Percentiles rank a stretch among this genome's conserved stretches.
Conservation (phyloP, 2,329 filamentous ascomycete species). For the Pseudogymnoascus sp. region DNA sequence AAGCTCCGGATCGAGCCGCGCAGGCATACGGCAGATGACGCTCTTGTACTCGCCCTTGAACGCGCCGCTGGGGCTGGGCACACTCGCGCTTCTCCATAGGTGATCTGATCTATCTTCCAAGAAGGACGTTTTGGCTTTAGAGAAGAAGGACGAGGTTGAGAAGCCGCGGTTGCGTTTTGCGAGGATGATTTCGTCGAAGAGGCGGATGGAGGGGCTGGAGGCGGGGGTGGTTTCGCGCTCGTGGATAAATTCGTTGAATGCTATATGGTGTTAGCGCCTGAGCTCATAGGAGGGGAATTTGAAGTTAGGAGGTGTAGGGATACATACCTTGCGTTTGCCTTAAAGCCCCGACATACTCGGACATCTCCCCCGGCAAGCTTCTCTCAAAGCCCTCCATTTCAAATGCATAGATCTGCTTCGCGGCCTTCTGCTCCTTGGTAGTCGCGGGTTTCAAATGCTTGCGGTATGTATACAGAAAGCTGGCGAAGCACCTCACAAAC, state of each 20-base stretch:
- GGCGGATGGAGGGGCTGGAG: conserved; percentile 58
- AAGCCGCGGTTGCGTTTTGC: conserved; percentile 64
- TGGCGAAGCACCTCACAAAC: conserved; percentile 59
- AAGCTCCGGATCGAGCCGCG: conserved; percentile 73
- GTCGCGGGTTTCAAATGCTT: conserved; percentile 52
- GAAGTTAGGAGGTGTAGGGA: too few relatives aligned
- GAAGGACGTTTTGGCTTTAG: conserved; percentile 43
- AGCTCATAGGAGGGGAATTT: conserved; percentile 19
- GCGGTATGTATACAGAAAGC: conserved; percentile 58
- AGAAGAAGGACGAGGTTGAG: conserved; percentile 50
- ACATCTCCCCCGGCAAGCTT: conserved; percentile 58
- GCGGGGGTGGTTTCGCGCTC: conserved; percentile 62
- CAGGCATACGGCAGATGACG: conserved; percentile 60
- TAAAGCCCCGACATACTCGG: conserved; percentile 57
- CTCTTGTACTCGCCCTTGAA: conserved; percentile 56
- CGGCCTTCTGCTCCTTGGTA: conserved; percentile 51
- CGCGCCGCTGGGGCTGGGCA: conserved; percentile 52
- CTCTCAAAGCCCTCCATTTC: conserved; percentile 59
- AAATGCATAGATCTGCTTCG: conserved; percentile 54
- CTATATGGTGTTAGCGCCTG: conserved; percentile 40
- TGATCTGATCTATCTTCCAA: conserved; percentile 69
- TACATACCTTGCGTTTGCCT: conserved; percentile 57
- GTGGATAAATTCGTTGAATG: conserved; percentile 78
- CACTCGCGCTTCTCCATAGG: conserved; percentile 65
- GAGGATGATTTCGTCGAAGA: conserved; percentile 79